Evolutionary conservation across 176 grass and related monocot species (phyloP), one percentile per base, ranked within the genome.

Genomic region (Areca catechu): DNA sequence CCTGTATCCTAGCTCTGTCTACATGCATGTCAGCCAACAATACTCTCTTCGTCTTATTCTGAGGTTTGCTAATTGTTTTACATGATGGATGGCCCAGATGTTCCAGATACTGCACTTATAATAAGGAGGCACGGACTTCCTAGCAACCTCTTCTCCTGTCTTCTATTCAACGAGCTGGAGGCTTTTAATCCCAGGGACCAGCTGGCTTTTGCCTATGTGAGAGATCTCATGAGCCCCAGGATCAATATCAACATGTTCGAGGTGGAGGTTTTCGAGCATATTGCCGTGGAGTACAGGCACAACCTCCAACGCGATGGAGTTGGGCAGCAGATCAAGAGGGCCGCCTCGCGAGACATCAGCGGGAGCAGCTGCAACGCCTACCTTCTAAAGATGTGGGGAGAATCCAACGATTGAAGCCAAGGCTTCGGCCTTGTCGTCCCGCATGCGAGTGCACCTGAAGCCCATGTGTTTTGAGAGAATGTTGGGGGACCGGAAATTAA

Each of bases 81-180:
- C 15, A 55, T 37, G 3, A 69, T 56, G 65, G 3, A 69, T 56
- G 65, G 1, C 67, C 20, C 80, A 92, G 87, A 98, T 68, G 94
- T 98, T 63, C 88, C 94, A 4, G 94, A 98, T 68, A 85, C 88
- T 20, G 94, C 94, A 29, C 68, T 98, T n/a, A 98, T 98, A 70
- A 66, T 98, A 51, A 51, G 88, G 73, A 89, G 76, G 63, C 84
- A 98, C 56, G 72, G 75, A 48, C 17, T 85, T 15, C 55, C 55
- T 4, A 83, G 78, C 59, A 76, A 89, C 43, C 70, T 98, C 48
- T 93, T 98, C 76, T 93, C 94, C 34, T 98, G 94, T 66, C 81
- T 89, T 14, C 74, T 92, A 7, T 98, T 93, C 79, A 98, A 93
- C 63, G 84, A 98, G 76, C 70, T 98, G 5, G 94, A 89, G 76